Percentiles rank a stretch among this genome's conserved stretches.
phyloP scores from a whole-genome alignment of 176 grass and related monocot genomes.

The Phragmites australis region DNA sequence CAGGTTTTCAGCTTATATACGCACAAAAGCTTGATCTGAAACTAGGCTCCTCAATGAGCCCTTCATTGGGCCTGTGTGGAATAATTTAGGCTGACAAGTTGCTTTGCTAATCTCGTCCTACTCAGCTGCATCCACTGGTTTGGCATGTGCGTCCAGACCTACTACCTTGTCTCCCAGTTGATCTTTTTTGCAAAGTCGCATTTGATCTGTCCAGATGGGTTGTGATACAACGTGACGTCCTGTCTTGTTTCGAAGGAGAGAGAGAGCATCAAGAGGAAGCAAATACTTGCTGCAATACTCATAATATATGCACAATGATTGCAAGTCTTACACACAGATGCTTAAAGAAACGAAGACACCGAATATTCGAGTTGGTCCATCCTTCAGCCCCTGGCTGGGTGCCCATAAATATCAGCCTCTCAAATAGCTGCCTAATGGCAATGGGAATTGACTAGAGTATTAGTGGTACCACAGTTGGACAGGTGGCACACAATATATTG shows the following conservation, averaged over 20 bases:
- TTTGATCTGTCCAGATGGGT: background rate
- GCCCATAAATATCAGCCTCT: background rate
- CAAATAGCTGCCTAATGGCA: background rate
- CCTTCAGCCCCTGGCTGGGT: background rate
- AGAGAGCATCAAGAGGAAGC: background rate
- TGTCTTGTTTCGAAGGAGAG: background rate
- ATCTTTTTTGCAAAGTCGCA: too few species aligned
- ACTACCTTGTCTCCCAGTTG: background rate
- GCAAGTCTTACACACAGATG: background rate
- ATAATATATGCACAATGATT: background rate
- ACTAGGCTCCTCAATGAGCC: background rate
- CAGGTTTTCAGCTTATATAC: background rate
- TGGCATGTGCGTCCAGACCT: conserved; percentile 4
- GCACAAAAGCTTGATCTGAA: background rate
- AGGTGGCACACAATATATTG: background rate
- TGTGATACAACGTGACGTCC: background rate
- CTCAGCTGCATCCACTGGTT: background rate
- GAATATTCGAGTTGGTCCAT: conserved; percentile 12
- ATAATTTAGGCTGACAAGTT: background rate
- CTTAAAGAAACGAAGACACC: background rate
- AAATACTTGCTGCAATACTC: background rate
- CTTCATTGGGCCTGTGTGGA: background rate
- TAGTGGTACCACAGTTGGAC: background rate
- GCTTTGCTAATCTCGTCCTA: background rate
- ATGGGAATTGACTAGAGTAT: background rate